These are phyloP conservation scores for Lodderomyces parapsilosis DNA, from an alignment of 1,139 yeast genomes.

Conservation along the genomic window DNA sequence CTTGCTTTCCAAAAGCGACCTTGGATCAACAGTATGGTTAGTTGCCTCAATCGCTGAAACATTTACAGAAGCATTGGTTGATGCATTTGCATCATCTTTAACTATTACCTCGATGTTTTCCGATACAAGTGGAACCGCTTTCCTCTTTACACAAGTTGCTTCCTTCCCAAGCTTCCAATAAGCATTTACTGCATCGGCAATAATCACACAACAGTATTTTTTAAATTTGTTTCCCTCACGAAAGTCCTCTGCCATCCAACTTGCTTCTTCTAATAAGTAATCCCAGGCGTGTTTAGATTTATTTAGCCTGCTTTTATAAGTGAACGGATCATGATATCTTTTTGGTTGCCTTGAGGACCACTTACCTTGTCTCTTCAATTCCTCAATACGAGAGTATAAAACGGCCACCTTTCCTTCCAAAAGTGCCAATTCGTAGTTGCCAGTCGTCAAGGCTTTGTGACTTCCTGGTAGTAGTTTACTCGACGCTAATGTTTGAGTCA, in stretches of 20 bases:
- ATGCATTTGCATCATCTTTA: too few relatives aligned
- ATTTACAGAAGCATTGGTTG: conserved; percentile 12
- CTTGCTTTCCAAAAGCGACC: not conserved
- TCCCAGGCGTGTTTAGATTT: conserved; percentile 65
- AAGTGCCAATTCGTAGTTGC: conserved; percentile 78
- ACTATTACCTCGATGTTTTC: conserved; percentile 10
- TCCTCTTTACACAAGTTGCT: conserved; percentile 51
- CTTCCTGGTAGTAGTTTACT: conserved; percentile 79
- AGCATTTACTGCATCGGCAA: conserved; percentile 73
- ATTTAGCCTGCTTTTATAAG: conserved; percentile 20
- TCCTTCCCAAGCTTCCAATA: conserved; percentile 76
- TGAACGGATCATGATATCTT: conserved; percentile 66
- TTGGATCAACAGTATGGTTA: not conserved
- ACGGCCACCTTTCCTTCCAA: conserved; percentile 94
- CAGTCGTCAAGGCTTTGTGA: conserved; percentile 83
- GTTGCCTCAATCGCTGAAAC: conserved; percentile 13
- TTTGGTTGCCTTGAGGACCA: conserved; percentile 93
- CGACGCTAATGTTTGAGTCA: conserved; percentile 84
- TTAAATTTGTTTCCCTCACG: conserved; percentile 69
- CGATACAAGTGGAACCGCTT: conserved; percentile 16
- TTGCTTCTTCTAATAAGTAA: conserved; percentile 69
- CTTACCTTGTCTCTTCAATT: conserved; percentile 77
- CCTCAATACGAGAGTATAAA: conserved; percentile 90
- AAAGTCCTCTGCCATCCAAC: conserved; percentile 83
- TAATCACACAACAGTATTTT: conserved; percentile 62